Base-by-base conservation (phyloP, 2,329 filamentous ascomycete genomes). In the Sclerotinia borealis region DNA sequence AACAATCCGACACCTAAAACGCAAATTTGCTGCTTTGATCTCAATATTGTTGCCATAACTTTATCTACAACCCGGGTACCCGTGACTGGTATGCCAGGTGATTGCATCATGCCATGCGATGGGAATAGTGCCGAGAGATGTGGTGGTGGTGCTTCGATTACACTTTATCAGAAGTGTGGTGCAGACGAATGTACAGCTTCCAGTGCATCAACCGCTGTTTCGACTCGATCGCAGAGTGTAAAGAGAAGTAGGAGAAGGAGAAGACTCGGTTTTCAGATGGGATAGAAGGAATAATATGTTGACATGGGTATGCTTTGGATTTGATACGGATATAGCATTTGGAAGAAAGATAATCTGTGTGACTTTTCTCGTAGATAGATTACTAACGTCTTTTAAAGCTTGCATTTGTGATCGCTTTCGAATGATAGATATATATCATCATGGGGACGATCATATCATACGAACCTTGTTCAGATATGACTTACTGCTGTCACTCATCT, bases 31-130 rank as follows among this genome's bases (percentile, higher is more conserved):
- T 19, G 19, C 62, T 10, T n/a, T 59, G 37, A 39, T 64, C 4
- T 27, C 62, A 64, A 13, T 64, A 56, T 25, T 64, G 45, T 48
- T 64, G 62, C 47, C 48, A 39, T 31, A 39, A 64, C n/a, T 3
- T 22, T 64, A 17, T 19, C 43, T 19, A 54, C 43, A 13, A 45
- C 50, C 17, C 51, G 61, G 11, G 56, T 56, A 17, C 62, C 62
- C 7, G 25, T 45, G 5, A 13, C 55, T 19, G 62, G 48, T 4
- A 61, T 52, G 47, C 22, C 47, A 13, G 56, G 48, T 19, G 31
- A 45, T 8, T 64, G 62, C 29, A 37, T 60, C 2, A 60, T 60
- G 62, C 22, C 55, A 4, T 64, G 62, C n/a, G 56, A 48, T 15
- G 62, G 62, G 9, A 54, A 61, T 25, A 64, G 31, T 27, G 11